Evolutionary conservation across 2,329 filamentous ascomycete genomes (phyloP).

Genomic region (Mollisia scopiformis): DNA sequence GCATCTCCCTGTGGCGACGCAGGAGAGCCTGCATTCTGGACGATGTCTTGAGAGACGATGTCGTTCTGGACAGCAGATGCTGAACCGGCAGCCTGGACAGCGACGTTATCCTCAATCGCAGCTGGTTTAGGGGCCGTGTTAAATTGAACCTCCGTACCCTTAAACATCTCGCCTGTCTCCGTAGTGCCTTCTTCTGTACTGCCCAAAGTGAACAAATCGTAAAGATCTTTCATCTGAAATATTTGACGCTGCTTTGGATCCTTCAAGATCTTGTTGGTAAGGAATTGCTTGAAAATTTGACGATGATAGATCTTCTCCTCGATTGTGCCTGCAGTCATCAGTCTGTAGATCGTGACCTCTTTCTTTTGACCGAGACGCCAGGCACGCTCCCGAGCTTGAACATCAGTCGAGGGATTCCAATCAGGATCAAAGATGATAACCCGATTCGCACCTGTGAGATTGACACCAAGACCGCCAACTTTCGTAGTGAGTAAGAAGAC

Average conservation of each 20-base stretch:
- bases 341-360: conserved; percentile 91
- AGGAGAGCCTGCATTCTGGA: background rate
- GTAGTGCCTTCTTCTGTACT: conserved; percentile 70
- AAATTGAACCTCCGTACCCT: conserved; percentile 79
- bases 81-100: conserved; percentile 12
- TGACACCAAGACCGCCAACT: conserved; percentile 91
- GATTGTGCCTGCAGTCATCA: conserved; percentile 98
- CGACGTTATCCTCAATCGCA: conserved; percentile 20
- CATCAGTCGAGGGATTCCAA: conserved; percentile 96
- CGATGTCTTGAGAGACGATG: conserved; percentile 18
- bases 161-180: conserved; percentile 85
- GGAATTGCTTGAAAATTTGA: conserved; percentile 97
- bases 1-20: conserved; percentile 34
- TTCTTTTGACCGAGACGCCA: conserved; percentile 96
- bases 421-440: conserved; percentile 99
- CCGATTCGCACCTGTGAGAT: conserved; percentile 90
- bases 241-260: conserved; percentile 92
- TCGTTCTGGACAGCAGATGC: conserved; percentile 20
- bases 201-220: conserved; percentile 86
- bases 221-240: conserved; percentile 86
- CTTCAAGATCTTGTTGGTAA: conserved; percentile 93
- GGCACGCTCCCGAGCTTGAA: conserved; percentile 92
- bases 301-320: conserved; percentile 99
- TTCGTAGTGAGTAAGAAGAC: conserved; percentile 95
- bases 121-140: conserved; percentile 41